Base-by-base conservation (phyloP, 108 stramenopile genomes). In the Aurantiochytrium sp. region DNA sequence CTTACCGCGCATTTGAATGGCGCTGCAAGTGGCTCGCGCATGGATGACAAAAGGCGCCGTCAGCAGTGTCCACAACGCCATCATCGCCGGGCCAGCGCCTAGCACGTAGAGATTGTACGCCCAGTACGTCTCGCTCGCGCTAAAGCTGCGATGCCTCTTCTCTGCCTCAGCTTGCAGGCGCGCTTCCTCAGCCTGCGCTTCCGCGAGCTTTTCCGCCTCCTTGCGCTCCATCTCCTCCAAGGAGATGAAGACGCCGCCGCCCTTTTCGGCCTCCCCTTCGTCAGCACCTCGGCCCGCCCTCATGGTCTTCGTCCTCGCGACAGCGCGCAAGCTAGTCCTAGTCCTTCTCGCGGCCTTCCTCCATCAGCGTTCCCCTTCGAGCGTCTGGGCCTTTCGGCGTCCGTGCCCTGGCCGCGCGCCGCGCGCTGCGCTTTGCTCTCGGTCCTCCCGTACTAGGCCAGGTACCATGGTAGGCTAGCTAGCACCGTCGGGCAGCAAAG, bases 61-160 rank as follows among this genome's bases (percentile, higher is more conserved):
- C 6, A 81, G 24, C 39, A 81, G 8, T 30, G 73, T 81, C 73
- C 10, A 22, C 39, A 81, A 42, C 27, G 73, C 73, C 1, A 81
- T 12, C 6, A 81, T 48, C 2, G 73, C 73, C 12, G 73, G 73
- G 12, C 73, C 73, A 12, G 45, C 36, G 6, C 36, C 39, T n/a
- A 81, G 73, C 73, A 81, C 73, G 45, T 81, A 81, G 1, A 81
- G 45, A 81, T 81, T 81, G 24, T 81, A 81, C 6, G 73, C 73
- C 73, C 73, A 81, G 12, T 81, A 81, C 45, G 32, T 81, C 24
- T 81, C 73, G 30, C 45, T 41, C 12, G 32, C 34, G 15, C 59
- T 17, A 30, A 10, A 0, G 2, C 12, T 24, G 27, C 45, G 73
- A 12, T 81, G 39, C 0, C 45, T 15, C 73, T 81, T 81, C 32